A percentile compares a stretch with the other conserved stretches of the same genome.
Evolutionary conservation across 495 filamentous ascomycete genomes (phyloP).

Genomic region (Penicillium cataractarum): DNA sequence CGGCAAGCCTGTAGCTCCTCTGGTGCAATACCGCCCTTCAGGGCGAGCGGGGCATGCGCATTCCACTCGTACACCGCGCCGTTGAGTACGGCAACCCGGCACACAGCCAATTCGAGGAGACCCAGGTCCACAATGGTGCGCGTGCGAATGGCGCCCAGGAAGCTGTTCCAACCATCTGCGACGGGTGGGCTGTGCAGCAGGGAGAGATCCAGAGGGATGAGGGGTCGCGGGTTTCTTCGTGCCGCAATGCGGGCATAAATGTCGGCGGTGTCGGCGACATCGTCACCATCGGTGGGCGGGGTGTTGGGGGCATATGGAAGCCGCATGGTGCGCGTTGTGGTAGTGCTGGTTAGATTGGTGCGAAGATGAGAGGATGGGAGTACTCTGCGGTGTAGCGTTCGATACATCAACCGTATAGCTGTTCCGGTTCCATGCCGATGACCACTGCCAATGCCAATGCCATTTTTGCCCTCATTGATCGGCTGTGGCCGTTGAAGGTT

Average conservation of each 20-base stretch:
- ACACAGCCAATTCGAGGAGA: conserved; percentile 44
- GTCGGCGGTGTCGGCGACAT: conserved; percentile 42
- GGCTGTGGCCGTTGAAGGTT: background rate
- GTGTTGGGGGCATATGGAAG: conserved; percentile 65
- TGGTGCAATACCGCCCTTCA: conserved; percentile 41
- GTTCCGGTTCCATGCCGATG: background rate
- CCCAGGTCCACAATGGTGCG: conserved; percentile 65
- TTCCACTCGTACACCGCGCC: conserved; percentile 79
- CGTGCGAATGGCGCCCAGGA: conserved; percentile 70
- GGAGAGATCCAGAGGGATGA: conserved; percentile 69
- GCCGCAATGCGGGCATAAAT: conserved; percentile 62
- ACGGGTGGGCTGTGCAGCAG: conserved; percentile 71
- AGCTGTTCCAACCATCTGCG: conserved; percentile 77
- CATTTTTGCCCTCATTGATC: background rate
- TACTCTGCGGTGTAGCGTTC: background rate
- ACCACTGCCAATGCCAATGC: background rate
- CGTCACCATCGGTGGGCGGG: conserved; percentile 39
- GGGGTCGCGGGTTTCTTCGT: conserved; percentile 62
- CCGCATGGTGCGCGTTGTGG: conserved; percentile 57
- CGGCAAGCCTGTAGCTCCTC: conserved; percentile 52
- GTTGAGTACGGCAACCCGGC: conserved; percentile 73
- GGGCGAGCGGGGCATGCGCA: conserved; percentile 70
- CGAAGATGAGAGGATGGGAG: background rate
- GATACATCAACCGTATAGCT: background rate
- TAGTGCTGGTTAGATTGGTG: background rate